Percentiles rank a stretch among this genome's conserved stretches.
Evolutionary conservation across 768 basidiomycete genomes (phyloP).

Genomic region (Amanita pseudoporphyria): DNA sequence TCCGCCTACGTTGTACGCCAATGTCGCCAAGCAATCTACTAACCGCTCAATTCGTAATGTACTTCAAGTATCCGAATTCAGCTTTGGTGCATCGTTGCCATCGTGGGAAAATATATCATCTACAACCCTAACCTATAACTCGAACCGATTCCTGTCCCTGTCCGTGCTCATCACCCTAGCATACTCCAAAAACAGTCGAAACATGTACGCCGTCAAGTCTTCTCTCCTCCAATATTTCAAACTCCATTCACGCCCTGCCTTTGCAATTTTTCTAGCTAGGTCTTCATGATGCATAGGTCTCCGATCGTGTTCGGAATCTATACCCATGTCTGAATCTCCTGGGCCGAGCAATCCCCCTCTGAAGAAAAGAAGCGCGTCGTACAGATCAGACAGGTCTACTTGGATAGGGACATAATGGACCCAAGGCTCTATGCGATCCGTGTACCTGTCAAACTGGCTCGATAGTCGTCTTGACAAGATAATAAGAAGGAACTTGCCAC

Average conservation of each 20-base stretch:
- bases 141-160: background rate
- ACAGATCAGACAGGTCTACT: slow-evolving; percentile 51
- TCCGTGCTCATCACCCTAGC: slow-evolving; percentile 10
- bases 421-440: slow-evolving; percentile 49
- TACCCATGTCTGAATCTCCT: background rate
- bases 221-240: slow-evolving; percentile 47
- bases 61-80: too few species aligned
- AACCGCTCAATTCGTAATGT: too few species aligned
- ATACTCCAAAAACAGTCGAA: slow-evolving; percentile 28
- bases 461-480: background rate
- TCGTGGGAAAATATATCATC: too few species aligned
- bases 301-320: background rate
- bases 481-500: slow-evolving; percentile 31
- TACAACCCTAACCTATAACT: too few species aligned
- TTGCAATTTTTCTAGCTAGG: slow-evolving; percentile 46
- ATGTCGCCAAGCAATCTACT: too few species aligned
- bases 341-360: slow-evolving; percentile 27
- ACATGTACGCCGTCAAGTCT: slow-evolving; percentile 51
- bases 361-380: slow-evolving; percentile 68
- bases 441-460: slow-evolving; percentile 28
- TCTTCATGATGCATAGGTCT: slow-evolving; percentile 36
- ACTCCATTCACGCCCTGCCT: slow-evolving; percentile 49
- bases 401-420: slow-evolving; percentile 67
- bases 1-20: too few species aligned
- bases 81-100: too few species aligned